Evolutionary conservation across 2,329 filamentous ascomycete genomes (phyloP), one percentile per base, ranked within the genome.

Genomic region (Sphaerulina musiva): DNA sequence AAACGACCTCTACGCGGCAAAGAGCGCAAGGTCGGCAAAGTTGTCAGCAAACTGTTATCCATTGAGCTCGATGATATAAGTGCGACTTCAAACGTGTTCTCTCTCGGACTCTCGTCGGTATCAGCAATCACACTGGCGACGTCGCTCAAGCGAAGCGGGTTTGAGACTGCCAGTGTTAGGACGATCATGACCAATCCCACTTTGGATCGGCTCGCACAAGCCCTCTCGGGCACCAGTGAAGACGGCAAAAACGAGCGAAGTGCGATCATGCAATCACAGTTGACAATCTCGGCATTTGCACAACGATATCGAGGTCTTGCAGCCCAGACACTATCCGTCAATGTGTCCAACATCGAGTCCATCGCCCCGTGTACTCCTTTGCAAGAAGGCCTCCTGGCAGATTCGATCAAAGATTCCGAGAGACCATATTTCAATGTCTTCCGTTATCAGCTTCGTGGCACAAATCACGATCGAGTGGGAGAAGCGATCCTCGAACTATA

Each of bases 61-160:
- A 58, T 81, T 1, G 65, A 74, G 0, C 50, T 65, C 2, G 64
- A 70, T 0, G 70, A 73, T 0, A 72, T 88, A 2, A 72, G 69
- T 0, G 72, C 78, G 2, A 74, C 72, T 0, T 82, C 83, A 0
- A 95, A 83, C 56, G 80, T 95, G 14, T 95, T 93, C 62, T 89
- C 95, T 59, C 74, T 95, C 1, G 92, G 91, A 0, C 77, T 96
- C 23, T 92, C 95, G 64, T 96, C 91, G 0, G 89, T 96, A 12
- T 89, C 88, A 0, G 87, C 85, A 0, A 83, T 95, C 44, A 78
- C 82, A 6, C 78, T 96, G 31, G 78, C 86, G 0, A 76, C 79
- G 4, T 69, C 77, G 10, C 73, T 96, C 11, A 87, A 82, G 60
- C 74, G 78, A 2, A 73, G 73, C 2, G 87, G 88, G 0, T 80